phyloP scores from a whole-genome alignment of 225 moss, liverwort and hornwort species.

The Lunularia cruciata region DNA sequence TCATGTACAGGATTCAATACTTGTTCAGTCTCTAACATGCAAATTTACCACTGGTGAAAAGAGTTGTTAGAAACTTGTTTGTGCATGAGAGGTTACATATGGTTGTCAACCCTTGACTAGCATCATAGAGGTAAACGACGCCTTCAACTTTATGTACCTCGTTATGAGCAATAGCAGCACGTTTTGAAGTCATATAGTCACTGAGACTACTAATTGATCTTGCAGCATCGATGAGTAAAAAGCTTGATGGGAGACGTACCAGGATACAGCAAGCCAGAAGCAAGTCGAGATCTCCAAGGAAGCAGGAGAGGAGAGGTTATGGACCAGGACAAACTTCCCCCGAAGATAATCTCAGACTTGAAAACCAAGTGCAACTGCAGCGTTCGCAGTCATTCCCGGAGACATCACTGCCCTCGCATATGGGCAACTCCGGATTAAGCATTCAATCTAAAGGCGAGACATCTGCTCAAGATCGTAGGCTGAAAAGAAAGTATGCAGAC shows the following conservation, averaged over 20 bases:
- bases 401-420: too few relatives aligned
- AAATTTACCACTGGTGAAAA: neutral
- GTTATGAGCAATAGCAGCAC: too few relatives aligned
- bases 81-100: neutral
- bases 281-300: slow-evolving; percentile 3
- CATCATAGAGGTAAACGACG: neutral
- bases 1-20: neutral
- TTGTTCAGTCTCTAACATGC: neutral
- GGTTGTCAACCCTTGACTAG: neutral
- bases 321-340: neutral
- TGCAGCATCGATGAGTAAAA: neutral
- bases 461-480: neutral
- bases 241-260: slow-evolving; percentile 10
- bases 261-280: slow-evolving; percentile 3
- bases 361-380: too few relatives aligned
- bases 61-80: neutral
- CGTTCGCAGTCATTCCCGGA: too few relatives aligned
- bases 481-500: neutral
- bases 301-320: neutral
- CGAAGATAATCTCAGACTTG: too few relatives aligned
- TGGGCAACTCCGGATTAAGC: too few relatives aligned
- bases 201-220: too few relatives aligned
- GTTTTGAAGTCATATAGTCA: too few relatives aligned
- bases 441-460: too few relatives aligned
- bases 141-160: neutral